A percentile compares a stretch with the other conserved stretches of the same genome.
phyloP scores from a whole-genome alignment of 2,329 filamentous ascomycete genomes.

The Verticillium nonalfalfae region DNA sequence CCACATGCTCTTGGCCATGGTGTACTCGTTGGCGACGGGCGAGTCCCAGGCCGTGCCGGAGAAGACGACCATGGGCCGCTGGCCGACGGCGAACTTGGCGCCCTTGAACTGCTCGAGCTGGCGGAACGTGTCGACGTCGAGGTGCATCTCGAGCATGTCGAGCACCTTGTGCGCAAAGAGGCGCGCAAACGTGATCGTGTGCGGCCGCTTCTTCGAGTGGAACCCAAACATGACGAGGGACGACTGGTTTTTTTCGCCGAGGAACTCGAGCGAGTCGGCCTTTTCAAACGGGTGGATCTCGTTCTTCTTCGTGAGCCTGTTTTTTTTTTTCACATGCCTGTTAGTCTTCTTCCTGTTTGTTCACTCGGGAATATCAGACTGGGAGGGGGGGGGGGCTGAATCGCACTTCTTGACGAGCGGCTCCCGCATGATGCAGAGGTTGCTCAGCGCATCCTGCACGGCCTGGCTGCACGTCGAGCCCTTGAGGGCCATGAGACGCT shows the following conservation, averaged over 20 bases:
- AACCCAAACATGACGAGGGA: conserved; percentile 77
- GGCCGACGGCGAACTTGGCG: conserved; percentile 68
- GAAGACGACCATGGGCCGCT: conserved; percentile 90
- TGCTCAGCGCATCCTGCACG: conserved; percentile 75
- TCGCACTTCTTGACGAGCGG: conserved; percentile 66
- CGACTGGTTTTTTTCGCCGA: conserved; percentile 93
- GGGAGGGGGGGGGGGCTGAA: background rate
- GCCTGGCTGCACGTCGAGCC: conserved; percentile 81
- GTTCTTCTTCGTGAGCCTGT: conserved; percentile 88
- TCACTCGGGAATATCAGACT: background rate
- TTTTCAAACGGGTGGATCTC: conserved; percentile 92
- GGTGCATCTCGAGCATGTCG: conserved; percentile 88
- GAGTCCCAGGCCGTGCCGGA: conserved; percentile 83
- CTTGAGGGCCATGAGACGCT: conserved; percentile 82
- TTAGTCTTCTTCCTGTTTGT: background rate
- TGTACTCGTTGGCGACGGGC: conserved; percentile 72
- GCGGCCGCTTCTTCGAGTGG: conserved; percentile 91
- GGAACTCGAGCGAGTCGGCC: conserved; percentile 81
- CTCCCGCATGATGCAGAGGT: conserved; percentile 78
- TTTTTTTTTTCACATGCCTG: background rate
- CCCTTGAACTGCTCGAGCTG: conserved; percentile 70
- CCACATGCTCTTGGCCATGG: conserved; percentile 79
- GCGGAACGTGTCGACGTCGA: conserved; percentile 69
- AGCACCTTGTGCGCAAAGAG: conserved; percentile 82
- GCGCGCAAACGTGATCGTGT: conserved; percentile 76